These are phyloP conservation scores for Macadamia tetraphylla DNA, from an alignment of 164 flowering plant species.

Conservation along the genomic window DNA sequence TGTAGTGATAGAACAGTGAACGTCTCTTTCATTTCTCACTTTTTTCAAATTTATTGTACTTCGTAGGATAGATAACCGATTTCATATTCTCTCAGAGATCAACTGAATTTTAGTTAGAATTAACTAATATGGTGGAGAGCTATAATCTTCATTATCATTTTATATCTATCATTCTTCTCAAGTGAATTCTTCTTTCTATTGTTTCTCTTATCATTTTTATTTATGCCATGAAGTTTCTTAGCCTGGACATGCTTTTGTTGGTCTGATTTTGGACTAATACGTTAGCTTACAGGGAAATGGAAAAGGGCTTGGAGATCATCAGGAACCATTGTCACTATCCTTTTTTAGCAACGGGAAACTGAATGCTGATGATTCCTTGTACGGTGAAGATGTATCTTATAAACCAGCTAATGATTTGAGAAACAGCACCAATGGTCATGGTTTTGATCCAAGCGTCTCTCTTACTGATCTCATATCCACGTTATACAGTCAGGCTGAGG, in stretches of 20 bases:
- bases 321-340: slow-evolving; percentile 36
- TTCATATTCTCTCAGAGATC: too few relatives aligned
- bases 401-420: slow-evolving; percentile 13
- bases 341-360: slow-evolving; percentile 36
- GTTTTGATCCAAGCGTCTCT: slow-evolving; percentile 20
- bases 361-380: slow-evolving; percentile 30
- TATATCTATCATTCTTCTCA: neutral
- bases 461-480: slow-evolving; percentile 52
- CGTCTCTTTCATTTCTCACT: too few relatives aligned
- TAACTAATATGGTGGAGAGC: neutral
- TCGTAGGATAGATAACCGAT: too few relatives aligned
- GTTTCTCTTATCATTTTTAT: neutral
- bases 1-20: too few relatives aligned
- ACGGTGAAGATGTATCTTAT: slow-evolving; percentile 23
- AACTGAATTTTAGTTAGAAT: too few relatives aligned
- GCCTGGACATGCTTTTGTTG: slow-evolving; percentile 1
- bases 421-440: slow-evolving; percentile 19
- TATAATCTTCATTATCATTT: neutral
- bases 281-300: slow-evolving; percentile 31
- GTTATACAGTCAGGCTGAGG: slow-evolving; percentile 53
- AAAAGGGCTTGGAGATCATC: slow-evolving; percentile 13
- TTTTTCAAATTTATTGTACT: too few relatives aligned
- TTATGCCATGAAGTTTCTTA: neutral
- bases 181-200: neutral
- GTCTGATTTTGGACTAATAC: neutral